phyloP scores from a whole-genome alignment of 371 early-diverging fungal genomes.

The Mucor velutinosus region DNA sequence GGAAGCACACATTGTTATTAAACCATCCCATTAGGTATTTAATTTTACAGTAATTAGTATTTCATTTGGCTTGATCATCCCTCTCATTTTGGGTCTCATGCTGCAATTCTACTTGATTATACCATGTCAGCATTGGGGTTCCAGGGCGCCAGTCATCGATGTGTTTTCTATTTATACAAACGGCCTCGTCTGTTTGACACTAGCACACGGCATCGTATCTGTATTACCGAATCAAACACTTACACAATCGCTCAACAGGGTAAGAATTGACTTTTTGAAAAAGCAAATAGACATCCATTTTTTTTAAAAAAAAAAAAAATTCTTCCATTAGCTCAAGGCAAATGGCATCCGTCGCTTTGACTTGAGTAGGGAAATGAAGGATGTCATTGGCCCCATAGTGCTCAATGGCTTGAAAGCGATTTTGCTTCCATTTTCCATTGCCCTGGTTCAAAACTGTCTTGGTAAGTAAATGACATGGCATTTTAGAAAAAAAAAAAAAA shows the following conservation, averaged over 20 bases:
- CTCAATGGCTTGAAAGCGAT: not conserved
- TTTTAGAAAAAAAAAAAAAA: not conserved
- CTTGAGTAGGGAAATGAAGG: not conserved
- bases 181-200: conserved; percentile 8
- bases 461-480: not conserved
- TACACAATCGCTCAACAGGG: not conserved
- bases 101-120: conserved; percentile 15
- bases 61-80: conserved; percentile 9
- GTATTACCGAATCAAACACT: conserved; percentile 5
- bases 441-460: not conserved
- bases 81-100: not conserved
- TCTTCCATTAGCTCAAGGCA: not conserved
- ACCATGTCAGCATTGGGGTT: conserved; percentile 13
- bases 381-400: not conserved
- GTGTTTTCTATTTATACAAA: conserved; percentile 13
- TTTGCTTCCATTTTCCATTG: not conserved
- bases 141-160: conserved; percentile 4
- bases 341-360: not conserved
- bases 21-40: not conserved
- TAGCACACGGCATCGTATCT: not conserved
- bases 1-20: too few species aligned
- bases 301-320: not conserved
- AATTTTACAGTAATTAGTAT: not conserved
- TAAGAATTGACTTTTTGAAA: not conserved
- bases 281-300: not conserved